Evolutionary conservation across 192 early-diverging fungal genomes (phyloP), one percentile per base, ranked within the genome.

Genomic region (Coemansia aciculifera): DNA sequence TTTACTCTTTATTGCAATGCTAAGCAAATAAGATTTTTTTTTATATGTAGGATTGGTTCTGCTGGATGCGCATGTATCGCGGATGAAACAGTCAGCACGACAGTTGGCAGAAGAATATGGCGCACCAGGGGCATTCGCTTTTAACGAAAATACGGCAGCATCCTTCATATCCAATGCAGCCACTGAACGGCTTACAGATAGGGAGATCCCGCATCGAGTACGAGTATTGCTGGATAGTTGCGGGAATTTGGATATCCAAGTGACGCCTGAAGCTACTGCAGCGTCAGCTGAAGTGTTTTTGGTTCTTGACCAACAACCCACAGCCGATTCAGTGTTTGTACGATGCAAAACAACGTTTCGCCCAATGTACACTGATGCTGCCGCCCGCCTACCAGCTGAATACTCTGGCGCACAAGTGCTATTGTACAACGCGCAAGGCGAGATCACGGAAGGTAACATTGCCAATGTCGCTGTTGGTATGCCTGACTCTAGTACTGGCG

Each of bases 301-400:
- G 31, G 27, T 57, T 31, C 54, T 57, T 17, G 54, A 29, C 5
- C 37, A 34, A 21, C 7, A 64, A 36, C 44, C 32, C 34, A 38
- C 52, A 11, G 70, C 51, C 67, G 5, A 73, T 51, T 21, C 70
- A 23, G 63, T 72, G 17, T 81, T 81, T 63, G 69, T 75, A 1
- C 34, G 24, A 3, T 81, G 78, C 72, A 81, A 81, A 56, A 81
- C 78, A 3, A 81, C 78, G 12, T 56, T 64, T n/a, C 78, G 78
- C 12, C 40, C 37, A 1, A 65, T 81, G 24, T 81, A 81, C 66
- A 40, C 39, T 9, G 31, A 40, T n/a, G 78, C 78, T 6, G 66
- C 39, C 0, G 54, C 31, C 1, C 65, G 78, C 1, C 29, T 65
- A 6, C 36, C 66, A 1, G 32, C 39, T 0, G 10, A 39, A 2